Evolutionary conservation across 1,139 yeast genomes (phyloP), one percentile per base, ranked within the genome.

Genomic region (Yamadazyma sp.): DNA sequence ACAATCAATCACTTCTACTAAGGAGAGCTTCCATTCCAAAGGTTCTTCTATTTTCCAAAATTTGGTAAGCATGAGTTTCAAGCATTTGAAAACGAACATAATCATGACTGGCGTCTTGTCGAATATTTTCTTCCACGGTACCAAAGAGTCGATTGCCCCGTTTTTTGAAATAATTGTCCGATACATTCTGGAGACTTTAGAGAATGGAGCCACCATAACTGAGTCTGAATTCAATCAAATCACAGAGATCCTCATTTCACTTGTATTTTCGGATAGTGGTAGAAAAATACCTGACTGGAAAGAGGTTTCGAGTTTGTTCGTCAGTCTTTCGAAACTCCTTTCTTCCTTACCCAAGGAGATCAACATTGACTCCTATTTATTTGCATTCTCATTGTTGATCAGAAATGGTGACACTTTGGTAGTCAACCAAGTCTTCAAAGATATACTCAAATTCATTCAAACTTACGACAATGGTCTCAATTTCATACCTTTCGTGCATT

Each of bases 1-100:
- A 3, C 96, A 88, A 55, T 70, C 97, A 0, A 73, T 89, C 63
- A 82, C 78, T 48, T 82, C 87, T 37, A 80, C 95, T 0, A 77
- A 77, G 11, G 84, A 79, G 7, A 70, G 85, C 0, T 69, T 91
- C 48, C 96, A 91, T 58, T 85, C 96, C 1, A 86, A 80, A 53
- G 65, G 89, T 0, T 57, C 69, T 3, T 45, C 62, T 1, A 78
- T 87, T 4, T 56, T 83, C 36, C 61, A 68, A 3, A 65, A 62
- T 4, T 54, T 85, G 18, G 51, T 78, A 11, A 62, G 62, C 16
- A 63, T 64, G 31, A 63, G 72, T 5, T 55, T 73, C 32, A 44
- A 46, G 9, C 43, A 51, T 4, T 36, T 48, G 4, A 44, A 44
- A 10, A 36, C 42, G 6, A 42, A 39, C n/a, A 44, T 44, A 6